Percentiles rank a stretch among this genome's conserved stretches.
Evolutionary conservation across 306 rosid genomes (phyloP).

Genomic region (Vigna reflexopilosa): DNA sequence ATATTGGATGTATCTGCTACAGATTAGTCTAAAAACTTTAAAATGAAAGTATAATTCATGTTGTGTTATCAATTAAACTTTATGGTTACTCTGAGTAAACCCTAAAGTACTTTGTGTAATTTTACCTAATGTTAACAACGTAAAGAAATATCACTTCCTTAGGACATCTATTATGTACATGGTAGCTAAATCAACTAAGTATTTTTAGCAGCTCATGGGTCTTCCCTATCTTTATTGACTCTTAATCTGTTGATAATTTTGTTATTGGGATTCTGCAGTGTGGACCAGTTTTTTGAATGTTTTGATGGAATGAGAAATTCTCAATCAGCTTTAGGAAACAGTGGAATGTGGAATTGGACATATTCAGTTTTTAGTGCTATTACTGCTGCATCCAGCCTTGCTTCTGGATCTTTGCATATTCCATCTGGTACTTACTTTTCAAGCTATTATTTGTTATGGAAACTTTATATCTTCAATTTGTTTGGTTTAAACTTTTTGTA

Average conservation of each 20-base stretch:
- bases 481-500: constrained; percentile 21
- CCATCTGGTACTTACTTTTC: constrained; percentile 67
- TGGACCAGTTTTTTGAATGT: constrained; percentile 98
- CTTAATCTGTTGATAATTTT: constrained; percentile 39
- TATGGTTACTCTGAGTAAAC: constrained; percentile 13
- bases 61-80: constrained; percentile 23
- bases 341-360: constrained; percentile 98
- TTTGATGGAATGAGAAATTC: constrained; percentile 93
- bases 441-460: constrained; percentile 9
- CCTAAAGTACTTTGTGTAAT: constrained; percentile 12
- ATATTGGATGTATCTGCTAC: constrained; percentile 31
- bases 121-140: constrained; percentile 33
- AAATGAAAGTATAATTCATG: constrained; percentile 1
- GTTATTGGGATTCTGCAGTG: constrained; percentile 67
- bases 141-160: constrained; percentile 32
- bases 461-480: constrained; percentile 27
- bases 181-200: constrained; percentile 29
- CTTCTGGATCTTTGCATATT: constrained; percentile 86
- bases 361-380: constrained; percentile 93
- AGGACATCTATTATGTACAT: constrained; percentile 23
- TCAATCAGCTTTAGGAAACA: constrained; percentile 86
- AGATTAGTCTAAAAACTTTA: constrained; percentile 22
- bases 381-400: constrained; percentile 96
- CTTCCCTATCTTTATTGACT: constrained; percentile 25
- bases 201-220: constrained; percentile 21